Conservation (phyloP, 2,329 filamentous ascomycete genomes). For the Cyphellophora attinorum region DNA sequence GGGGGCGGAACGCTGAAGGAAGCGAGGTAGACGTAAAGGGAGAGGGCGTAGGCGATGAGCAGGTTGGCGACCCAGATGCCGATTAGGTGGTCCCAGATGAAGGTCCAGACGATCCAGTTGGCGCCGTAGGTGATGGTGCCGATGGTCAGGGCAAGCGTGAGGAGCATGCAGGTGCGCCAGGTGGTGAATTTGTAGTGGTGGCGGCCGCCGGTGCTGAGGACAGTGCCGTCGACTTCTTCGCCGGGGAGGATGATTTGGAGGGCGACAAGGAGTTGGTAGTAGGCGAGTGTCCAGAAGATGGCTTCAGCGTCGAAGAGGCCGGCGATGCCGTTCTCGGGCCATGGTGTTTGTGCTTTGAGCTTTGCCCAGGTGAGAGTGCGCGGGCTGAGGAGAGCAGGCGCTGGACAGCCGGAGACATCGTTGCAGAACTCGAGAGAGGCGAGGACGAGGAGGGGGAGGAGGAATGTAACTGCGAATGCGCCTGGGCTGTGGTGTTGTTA, state of each 20-base stretch:
- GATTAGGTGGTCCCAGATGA: constrained; percentile 82
- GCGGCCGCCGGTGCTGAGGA: constrained; percentile 60
- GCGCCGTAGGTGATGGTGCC: constrained; percentile 71
- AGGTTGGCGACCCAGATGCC: constrained; percentile 78
- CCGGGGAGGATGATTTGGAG: constrained; percentile 72
- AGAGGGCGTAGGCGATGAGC: constrained; percentile 61
- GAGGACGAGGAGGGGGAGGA: constrained; percentile 71
- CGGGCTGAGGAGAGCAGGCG: constrained; percentile 67
- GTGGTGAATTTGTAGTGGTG: constrained; percentile 78
- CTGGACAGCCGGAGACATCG: constrained; percentile 82
- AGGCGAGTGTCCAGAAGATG: constrained; percentile 61
- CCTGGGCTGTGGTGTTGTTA: constrained; percentile 49
- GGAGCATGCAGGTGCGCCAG: constrained; percentile 64
- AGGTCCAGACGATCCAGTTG: constrained; percentile 81
- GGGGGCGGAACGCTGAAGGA: constrained; percentile 66
- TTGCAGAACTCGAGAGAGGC: constrained; percentile 79
- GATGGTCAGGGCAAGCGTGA: constrained; percentile 58
- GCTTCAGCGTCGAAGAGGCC: constrained; percentile 63
- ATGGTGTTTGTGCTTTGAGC: constrained; percentile 72
- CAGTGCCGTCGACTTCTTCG: constrained; percentile 58
- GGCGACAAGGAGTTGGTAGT: constrained; percentile 66
- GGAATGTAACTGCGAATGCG: constrained; percentile 67
- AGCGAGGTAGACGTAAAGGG: constrained; percentile 69
- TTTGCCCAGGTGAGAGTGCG: constrained; percentile 60
- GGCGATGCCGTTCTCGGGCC: constrained; percentile 61